Evolutionary conservation across 495 filamentous ascomycete genomes (phyloP).

Genomic region (Lasiosphaeris hirsuta): DNA sequence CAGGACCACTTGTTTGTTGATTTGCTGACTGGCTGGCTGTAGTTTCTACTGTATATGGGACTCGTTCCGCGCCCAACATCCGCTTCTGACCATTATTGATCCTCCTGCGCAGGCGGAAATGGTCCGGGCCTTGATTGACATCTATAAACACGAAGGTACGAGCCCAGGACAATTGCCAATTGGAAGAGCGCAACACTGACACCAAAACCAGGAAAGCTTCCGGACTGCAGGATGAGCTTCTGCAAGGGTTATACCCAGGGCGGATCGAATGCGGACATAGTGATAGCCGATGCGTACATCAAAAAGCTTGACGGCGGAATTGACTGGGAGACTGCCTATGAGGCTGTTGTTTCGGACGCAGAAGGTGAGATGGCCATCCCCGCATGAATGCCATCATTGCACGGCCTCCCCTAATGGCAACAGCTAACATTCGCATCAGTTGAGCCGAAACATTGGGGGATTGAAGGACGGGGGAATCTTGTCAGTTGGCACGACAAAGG

Average conservation of each 20-base stretch:
- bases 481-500: constrained; percentile 58
- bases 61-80: constrained; percentile 66
- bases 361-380: constrained; percentile 44
- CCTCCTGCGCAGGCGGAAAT: constrained; percentile 62
- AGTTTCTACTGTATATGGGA: constrained; percentile 75
- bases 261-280: constrained; percentile 70
- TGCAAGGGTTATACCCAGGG: constrained; percentile 70
- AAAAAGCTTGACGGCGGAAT: constrained; percentile 59
- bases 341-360: constrained; percentile 67
- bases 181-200: constrained; percentile 16
- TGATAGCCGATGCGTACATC: constrained; percentile 64
- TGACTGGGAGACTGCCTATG: constrained; percentile 66
- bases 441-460: constrained; percentile 60
- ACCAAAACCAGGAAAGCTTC: constrained; percentile 43
- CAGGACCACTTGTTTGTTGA: constrained; percentile 20
- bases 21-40: not conserved
- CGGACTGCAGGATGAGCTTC: constrained; percentile 57
- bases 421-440: constrained; percentile 34
- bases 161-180: constrained; percentile 29
- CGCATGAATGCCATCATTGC: too few species aligned
- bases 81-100: constrained; percentile 64
- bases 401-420: constrained; percentile 16
- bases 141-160: constrained; percentile 61
- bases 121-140: constrained; percentile 65
- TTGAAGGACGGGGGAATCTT: constrained; percentile 63